Base-by-base conservation (phyloP, 495 filamentous ascomycete species). In the Neurospora tetraspora region DNA sequence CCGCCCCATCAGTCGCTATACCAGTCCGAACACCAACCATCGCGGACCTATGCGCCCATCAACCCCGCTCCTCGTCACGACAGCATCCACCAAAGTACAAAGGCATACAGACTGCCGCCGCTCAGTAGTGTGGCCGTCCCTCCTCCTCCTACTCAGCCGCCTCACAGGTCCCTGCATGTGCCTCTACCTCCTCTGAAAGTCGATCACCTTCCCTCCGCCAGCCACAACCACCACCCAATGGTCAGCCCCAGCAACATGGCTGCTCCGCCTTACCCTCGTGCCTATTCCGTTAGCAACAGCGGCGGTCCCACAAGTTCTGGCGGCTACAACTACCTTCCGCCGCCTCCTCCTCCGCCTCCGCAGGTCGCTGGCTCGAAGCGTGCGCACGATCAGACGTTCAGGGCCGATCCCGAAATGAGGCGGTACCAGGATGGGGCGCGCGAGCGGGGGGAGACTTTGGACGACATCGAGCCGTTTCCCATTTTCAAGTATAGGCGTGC, bases 1-100 rank as follows among this genome's bases (percentile, higher is more conserved):
- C 83, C 86, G 42, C 77, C 84, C 5, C 78, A 84, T 10, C 81
- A 80, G 40, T 77, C 81, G 43, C 80, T 82, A 0, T 77, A 71
- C 9, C 75, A 79, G 47, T 78, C 79, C 5, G 71, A 76, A 12
- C 75, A 80, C 18, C 77, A 77, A 5, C 74, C 76, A 1, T 73
- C 78, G 45, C 78, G 77, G 74, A 69, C 76, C 27, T 82, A 82
- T 70, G 70, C 73, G 14, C 75, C 78, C 8, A 73, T 77, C 68
- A 76, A 68, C 47, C 75, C 77, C 12, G 74, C 78, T 11, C 73
- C 78, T 27, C 78, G 77, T 27, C 77, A 75, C 16, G 78, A 77
- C n/a, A 77, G 76, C 69, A 53, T 53, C 2, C 74, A 72, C 27
- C 73, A 72, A 34, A 61, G 23, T 61, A 27, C 53, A 6, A 61